A percentile compares a stretch with the other conserved stretches of the same genome.
Evolutionary conservation across 495 filamentous ascomycete genomes (phyloP).

Genomic region (Emericellopsis terricola): DNA sequence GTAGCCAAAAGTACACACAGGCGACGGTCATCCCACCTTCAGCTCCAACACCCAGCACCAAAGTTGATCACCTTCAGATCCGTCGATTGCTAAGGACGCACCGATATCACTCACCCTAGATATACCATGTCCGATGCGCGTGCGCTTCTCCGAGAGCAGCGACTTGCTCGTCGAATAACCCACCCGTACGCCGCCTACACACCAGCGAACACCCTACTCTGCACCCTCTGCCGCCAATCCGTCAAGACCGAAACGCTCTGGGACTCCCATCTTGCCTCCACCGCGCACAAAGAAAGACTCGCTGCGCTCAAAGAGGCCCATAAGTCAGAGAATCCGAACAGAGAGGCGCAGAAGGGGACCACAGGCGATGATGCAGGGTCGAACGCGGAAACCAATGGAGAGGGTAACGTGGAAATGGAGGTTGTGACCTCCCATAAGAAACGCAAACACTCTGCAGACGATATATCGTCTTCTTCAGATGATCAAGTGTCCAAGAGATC

Average conservation of each 20-base stretch:
- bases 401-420: conserved; percentile 12
- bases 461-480: too few species aligned
- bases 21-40: too few species aligned
- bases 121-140: conserved; percentile 75
- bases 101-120: too few species aligned
- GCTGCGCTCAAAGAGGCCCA: conserved; percentile 19
- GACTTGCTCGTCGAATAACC: conserved; percentile 53
- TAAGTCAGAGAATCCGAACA: conserved; percentile 13
- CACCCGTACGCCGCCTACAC: conserved; percentile 47
- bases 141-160: conserved; percentile 64
- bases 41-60: too few species aligned
- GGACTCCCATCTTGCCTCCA: conserved; percentile 34
- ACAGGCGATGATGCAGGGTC: conserved; percentile 13
- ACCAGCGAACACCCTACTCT: conserved; percentile 38
- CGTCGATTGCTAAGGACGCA: not conserved
- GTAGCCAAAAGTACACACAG: too few species aligned
- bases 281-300: conserved; percentile 24
- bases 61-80: not conserved
- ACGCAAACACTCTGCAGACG: too few species aligned
- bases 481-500: too few species aligned
- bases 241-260: conserved; percentile 44
- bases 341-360: not conserved
- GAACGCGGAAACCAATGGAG: conserved; percentile 18
- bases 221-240: conserved; percentile 36
- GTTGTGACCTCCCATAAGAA: too few species aligned